A percentile compares a stretch with the other conserved stretches of the same genome.
These are phyloP conservation scores for Inga leiocalycina DNA, from an alignment of 306 rosid species.

Conservation along the genomic window DNA sequence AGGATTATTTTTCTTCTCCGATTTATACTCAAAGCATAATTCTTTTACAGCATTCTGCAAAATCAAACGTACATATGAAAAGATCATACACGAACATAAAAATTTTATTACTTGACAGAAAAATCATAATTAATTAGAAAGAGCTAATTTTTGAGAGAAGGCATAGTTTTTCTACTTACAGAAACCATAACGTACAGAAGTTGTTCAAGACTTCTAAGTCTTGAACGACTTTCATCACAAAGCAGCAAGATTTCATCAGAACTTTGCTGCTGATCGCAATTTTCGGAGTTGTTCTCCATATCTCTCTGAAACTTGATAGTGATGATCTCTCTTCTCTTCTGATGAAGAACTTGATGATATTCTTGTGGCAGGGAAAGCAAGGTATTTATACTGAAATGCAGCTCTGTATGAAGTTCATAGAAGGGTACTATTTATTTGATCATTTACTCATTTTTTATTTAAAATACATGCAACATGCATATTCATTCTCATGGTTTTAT, in stretches of 20 bases:
- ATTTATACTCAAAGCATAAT: too few species aligned
- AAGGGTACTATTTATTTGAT: not conserved
- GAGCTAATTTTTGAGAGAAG: not conserved
- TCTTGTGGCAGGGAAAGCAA: not conserved
- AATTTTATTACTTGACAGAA: not conserved
- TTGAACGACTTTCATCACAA: not conserved
- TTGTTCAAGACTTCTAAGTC: not conserved
- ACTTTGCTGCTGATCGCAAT: not conserved
- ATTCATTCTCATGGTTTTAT: not conserved
- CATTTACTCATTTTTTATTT: not conserved
- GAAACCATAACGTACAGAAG: not conserved
- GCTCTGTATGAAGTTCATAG: not conserved
- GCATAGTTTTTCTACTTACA: not conserved
- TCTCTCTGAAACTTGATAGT: not conserved
- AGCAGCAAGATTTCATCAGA: not conserved
- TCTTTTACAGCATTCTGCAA: not conserved
- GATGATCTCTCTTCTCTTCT: not conserved
- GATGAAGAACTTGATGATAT: not conserved
- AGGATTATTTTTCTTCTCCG: not conserved
- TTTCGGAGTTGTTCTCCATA: not conserved
- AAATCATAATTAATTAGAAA: not conserved
- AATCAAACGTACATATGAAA: not conserved
- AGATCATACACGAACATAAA: not conserved
- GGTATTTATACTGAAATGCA: not conserved
- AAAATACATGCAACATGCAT: not conserved